Evolutionary conservation across 2,329 filamentous ascomycete genomes (phyloP), one percentile per base, ranked within the genome.

Genomic region (Botrytis sinoallii): DNA sequence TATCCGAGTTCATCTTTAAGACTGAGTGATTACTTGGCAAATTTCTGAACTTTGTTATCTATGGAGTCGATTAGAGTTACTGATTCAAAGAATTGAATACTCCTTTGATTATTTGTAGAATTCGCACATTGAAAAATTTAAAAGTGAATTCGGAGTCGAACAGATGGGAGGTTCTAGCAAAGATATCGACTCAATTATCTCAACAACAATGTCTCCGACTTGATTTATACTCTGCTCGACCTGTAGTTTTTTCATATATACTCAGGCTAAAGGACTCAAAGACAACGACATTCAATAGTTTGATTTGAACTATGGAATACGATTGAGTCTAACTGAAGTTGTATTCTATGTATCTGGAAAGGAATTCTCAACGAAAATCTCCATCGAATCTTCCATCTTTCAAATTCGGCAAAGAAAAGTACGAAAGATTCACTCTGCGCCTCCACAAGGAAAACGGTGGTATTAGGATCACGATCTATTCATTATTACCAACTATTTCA

Each of bases 41-140:
- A 29, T 29, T 18, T 14, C 10, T 0, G 7, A 57, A 29, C n/a
- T 8, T 29, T 57, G 52, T 57, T 29, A 8, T 18, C 6, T 18
- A 29, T 29, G 14, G n/a, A 18, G 14, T 25, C 5, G 4, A 12
- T 14, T 52, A 1, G 6, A 25, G 29, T 29, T 55, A 8, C 29
- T 55, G 6, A 55, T 1, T 0, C 1, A 18, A 29, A 29, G 0
- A 1, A 16, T 55, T 18, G 5, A 18, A 29, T 29, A 1, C 8
- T 14, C 12, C 25, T 29, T 18, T 29, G 10, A 18, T 55, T 55
- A 1, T 7, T 55, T 8, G 6, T 18, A 29, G 6, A 29, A 29
- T 29, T 3, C 4, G 35, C 6, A 61, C 25, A n/a, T 40, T 40
- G 22, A n/a, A 40, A 12, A 6, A 9, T 40, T n/a, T 14, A 40